Evolutionary conservation across 2,329 filamentous ascomycete species (phyloP).

Genomic region (Coniochaeta sp.): DNA sequence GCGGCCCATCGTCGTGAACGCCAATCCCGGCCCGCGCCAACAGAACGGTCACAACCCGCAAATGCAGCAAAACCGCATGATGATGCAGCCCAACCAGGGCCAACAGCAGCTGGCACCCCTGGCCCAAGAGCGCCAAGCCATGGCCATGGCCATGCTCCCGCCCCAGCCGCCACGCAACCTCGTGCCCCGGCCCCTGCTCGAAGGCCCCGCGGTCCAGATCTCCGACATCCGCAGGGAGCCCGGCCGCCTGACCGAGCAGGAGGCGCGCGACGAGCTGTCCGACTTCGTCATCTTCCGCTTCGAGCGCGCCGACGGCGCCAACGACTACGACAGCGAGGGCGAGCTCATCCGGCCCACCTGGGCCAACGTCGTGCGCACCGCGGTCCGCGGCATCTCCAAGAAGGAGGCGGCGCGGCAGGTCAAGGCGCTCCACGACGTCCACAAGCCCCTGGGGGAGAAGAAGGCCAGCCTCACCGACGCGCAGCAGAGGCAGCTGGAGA

Average conservation of each 20-base stretch:
- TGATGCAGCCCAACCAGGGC: neutral
- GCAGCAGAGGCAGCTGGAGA: conserved; percentile 35
- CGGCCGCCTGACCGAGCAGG: conserved; percentile 23
- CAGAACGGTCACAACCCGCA: neutral
- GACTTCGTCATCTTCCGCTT: conserved; percentile 33
- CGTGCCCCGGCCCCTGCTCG: conserved; percentile 4
- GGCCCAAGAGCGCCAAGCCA: neutral
- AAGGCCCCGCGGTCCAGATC: conserved; percentile 14
- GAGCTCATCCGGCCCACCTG: conserved; percentile 27
- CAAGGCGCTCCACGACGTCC: conserved; percentile 24
- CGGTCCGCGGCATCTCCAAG: conserved; percentile 28
- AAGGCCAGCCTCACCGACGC: conserved; percentile 29
- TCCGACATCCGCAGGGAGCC: conserved; percentile 29
- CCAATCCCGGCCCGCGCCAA: neutral
- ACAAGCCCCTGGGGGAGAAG: conserved; percentile 28
- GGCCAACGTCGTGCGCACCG: conserved; percentile 26
- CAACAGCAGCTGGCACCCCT: neutral
- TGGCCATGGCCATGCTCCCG: neutral
- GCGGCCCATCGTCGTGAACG: conserved; percentile 1
- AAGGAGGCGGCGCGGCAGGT: conserved; percentile 28
- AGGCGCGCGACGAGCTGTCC: conserved; percentile 31
- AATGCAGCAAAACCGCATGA: neutral
- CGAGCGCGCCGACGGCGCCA: conserved; percentile 26
- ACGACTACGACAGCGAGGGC: conserved; percentile 29
- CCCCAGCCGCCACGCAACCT: conserved; percentile 1